Evolutionary conservation across 2,329 filamentous ascomycete species (phyloP).

Genomic region (Monilinia fructigena): DNA sequence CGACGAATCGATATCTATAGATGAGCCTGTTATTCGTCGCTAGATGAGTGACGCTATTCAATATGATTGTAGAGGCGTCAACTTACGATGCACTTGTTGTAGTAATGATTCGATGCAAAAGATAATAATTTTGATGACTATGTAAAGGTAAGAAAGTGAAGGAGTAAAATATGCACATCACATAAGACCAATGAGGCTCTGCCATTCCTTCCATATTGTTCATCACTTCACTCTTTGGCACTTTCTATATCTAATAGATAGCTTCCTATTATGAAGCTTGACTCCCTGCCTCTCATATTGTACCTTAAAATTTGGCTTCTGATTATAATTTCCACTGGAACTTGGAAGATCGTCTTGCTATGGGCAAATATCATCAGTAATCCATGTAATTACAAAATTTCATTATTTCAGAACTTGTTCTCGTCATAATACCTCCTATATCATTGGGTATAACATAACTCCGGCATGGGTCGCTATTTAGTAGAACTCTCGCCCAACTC

Average conservation of each 20-base stretch:
- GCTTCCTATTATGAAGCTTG: not conserved
- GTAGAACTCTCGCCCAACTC: not conserved
- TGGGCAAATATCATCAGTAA: not conserved
- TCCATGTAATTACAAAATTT: not conserved
- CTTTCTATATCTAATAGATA: not conserved
- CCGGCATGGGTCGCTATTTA: not conserved
- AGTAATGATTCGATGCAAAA: conserved; percentile 29
- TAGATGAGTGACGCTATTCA: not conserved
- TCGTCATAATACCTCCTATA: not conserved
- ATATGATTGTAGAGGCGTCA: not conserved
- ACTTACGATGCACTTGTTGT: conserved; percentile 25
- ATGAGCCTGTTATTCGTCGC: conserved; percentile 13
- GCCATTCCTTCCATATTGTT: conserved; percentile 17
- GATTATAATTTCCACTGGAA: not conserved
- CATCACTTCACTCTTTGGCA: not conserved
- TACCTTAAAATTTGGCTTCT: not conserved
- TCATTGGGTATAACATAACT: not conserved
- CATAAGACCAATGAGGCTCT: not conserved
- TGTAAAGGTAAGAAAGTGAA: conserved; percentile 2
- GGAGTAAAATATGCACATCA: not conserved
- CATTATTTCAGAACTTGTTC: not conserved
- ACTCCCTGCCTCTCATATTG: not conserved
- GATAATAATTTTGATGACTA: conserved; percentile 19
- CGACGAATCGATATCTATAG: conserved; percentile 4
- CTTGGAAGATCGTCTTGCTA: not conserved